A percentile compares a stretch with the other conserved stretches of the same genome.
Conservation (phyloP, 2,329 filamentous ascomycete species). For the Pestalotiopsis sp. region DNA sequence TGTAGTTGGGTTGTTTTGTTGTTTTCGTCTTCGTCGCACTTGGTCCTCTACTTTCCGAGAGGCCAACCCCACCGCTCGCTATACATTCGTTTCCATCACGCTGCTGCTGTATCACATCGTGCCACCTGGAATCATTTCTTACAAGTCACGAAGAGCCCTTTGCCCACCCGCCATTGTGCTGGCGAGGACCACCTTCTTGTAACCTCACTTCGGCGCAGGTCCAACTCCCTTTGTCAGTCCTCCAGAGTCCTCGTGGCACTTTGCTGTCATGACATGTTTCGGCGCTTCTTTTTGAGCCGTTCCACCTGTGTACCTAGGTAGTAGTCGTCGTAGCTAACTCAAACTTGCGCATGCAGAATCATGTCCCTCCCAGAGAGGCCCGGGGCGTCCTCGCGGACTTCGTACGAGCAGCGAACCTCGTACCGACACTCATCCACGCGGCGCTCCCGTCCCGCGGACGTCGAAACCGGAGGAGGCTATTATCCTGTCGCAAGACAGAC, state of each 20-base stretch:
- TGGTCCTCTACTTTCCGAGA: background rate
- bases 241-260: background rate
- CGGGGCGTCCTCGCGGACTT: conserved; percentile 54
- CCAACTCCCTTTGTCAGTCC: background rate
- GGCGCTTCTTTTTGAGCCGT: background rate
- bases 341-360: conserved; percentile 34
- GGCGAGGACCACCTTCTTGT: background rate
- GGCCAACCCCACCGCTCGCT: background rate
- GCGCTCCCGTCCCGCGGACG: conserved; percentile 66
- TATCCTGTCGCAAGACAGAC: conserved; percentile 41
- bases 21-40: background rate
- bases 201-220: background rate
- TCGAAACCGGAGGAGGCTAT: conserved; percentile 64
- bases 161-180: background rate
- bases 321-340: conserved; percentile 14
- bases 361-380: conserved; percentile 70
- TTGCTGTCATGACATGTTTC: background rate
- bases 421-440: conserved; percentile 72
- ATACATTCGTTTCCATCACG: background rate
- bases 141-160: conserved; percentile 1
- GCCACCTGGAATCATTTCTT: background rate
- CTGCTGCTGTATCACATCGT: background rate
- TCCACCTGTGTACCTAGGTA: conserved; percentile 5
- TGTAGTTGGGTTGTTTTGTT: background rate
- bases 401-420: conserved; percentile 61